Evolutionary conservation across 805 yeast species (phyloP), one percentile per base, ranked within the genome.

Genomic region (Yamadazyma endophytica): DNA sequence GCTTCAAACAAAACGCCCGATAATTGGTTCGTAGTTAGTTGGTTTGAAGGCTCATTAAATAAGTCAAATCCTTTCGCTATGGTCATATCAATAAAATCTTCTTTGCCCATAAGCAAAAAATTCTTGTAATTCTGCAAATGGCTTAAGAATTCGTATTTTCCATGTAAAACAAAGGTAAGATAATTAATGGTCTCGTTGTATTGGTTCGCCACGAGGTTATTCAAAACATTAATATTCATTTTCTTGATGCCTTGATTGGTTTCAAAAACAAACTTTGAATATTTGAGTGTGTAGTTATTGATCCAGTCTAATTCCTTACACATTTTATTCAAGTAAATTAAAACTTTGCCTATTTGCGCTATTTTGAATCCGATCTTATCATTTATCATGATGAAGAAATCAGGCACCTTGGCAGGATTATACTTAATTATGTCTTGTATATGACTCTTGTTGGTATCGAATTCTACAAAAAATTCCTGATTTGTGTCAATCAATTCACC

Each of bases 71-170:
- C 83, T 26, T 75, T 73, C 12, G 58, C 46, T 13, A 86, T 67
- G 7, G 90, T 54, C 1, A 75, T 45, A 30, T 83, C 79, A n/a
- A 84, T 76, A 39, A 90, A 82, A 51, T 90, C 96, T n/a, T 90
- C 86, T 34, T 73, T 76, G 5, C 79, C 75, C 67, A 85, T 77
- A 24, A 92, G 54, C 44, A 88, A 61, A 36, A 81, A 75, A 37
- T 73, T 74, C 39, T 82, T 81, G 34, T 85, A 60, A 26, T 78
- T 79, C 4, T 53, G 49, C n/a, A 90, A 50, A 42, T 83, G 86
- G 8, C 61, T 55, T 23, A 61, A 56, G 21, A 81, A 52, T 23
- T 68, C 56, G 42, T 67, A 33, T 37, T 77, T 74, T 2, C 59
- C 57, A 31, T 71, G 64, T 2, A 88, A 45, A 3, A 75, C 51